Percentiles rank a stretch among this genome's conserved stretches.
phyloP scores from a whole-genome alignment of 768 basidiomycete species.

The Jaapia argillacea region DNA sequence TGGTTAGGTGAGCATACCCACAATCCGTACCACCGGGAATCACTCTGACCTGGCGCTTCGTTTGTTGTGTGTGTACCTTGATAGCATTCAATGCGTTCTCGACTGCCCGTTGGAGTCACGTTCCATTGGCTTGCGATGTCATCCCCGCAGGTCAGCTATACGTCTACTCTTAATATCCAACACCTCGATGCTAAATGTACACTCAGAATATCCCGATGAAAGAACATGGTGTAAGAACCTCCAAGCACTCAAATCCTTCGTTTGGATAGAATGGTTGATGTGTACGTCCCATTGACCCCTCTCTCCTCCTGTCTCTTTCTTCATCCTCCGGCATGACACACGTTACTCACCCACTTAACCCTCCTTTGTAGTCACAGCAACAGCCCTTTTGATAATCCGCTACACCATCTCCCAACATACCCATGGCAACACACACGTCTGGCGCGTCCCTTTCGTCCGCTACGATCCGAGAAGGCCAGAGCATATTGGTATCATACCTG shows the following conservation, averaged over 20 bases:
- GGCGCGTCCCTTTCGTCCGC: slow-evolving; percentile 39
- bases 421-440: slow-evolving; percentile 40
- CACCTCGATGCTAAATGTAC: background rate
- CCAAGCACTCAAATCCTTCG: slow-evolving; percentile 43
- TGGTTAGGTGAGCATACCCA: slow-evolving; percentile 38
- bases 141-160: slow-evolving; percentile 37
- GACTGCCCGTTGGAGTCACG: slow-evolving; percentile 41
- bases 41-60: too few species aligned
- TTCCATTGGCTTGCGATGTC: slow-evolving; percentile 35
- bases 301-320: background rate
- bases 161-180: background rate
- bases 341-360: background rate
- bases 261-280: slow-evolving; percentile 48
- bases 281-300: slow-evolving; percentile 25
- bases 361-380: background rate
- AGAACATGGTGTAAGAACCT: slow-evolving; percentile 44
- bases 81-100: slow-evolving; percentile 52
- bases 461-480: slow-evolving; percentile 34
- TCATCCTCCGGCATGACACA: too few species aligned
- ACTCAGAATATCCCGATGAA: slow-evolving; percentile 34
- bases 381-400: slow-evolving; percentile 36
- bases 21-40: background rate
- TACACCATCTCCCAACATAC: slow-evolving; percentile 33
- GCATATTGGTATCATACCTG: too few species aligned
- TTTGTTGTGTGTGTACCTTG: background rate